Evolutionary conservation across 768 basidiomycete species (phyloP).

Genomic region (Rhizopogon sp.): DNA sequence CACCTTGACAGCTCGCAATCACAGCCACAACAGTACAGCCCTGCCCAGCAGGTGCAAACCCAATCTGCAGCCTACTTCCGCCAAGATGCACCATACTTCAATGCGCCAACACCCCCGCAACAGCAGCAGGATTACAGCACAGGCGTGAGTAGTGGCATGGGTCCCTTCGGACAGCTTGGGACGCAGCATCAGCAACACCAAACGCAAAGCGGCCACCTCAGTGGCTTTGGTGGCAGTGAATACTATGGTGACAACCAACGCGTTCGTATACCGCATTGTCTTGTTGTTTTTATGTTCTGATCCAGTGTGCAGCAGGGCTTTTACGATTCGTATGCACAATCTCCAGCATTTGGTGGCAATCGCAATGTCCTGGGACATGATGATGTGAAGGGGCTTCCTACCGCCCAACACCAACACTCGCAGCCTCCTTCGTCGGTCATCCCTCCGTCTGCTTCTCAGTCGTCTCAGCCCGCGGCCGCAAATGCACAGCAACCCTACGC

Average conservation of each 20-base stretch:
- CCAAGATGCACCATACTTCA: constrained; percentile 72
- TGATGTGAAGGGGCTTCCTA: constrained; percentile 67
- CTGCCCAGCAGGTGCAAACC: constrained; percentile 31
- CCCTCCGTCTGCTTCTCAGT: constrained; percentile 48
- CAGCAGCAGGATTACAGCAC: constrained; percentile 59
- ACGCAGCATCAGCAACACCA: constrained; percentile 48
- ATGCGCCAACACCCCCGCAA: constrained; percentile 67
- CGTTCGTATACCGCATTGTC: constrained; percentile 33
- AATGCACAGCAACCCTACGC: constrained; percentile 64
- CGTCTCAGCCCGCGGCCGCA: constrained; percentile 52
- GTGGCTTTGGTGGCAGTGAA: constrained; percentile 56
- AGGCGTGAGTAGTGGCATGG: background rate
- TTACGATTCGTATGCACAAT: constrained; percentile 72
- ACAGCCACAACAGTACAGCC: constrained; percentile 23
- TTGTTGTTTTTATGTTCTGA: constrained; percentile 2
- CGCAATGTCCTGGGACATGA: constrained; percentile 68
- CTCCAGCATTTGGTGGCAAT: constrained; percentile 51
- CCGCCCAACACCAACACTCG: constrained; percentile 40
- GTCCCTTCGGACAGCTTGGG: constrained; percentile 57
- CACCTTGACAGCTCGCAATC: constrained; percentile 54
- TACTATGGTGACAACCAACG: constrained; percentile 69
- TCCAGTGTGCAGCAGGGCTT: constrained; percentile 47
- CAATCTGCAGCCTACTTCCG: constrained; percentile 50
- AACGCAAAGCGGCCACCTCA: constrained; percentile 42
- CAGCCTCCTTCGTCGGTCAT: constrained; percentile 40